These are phyloP conservation scores for Calonectria montana DNA, from an alignment of 2,329 filamentous ascomycete genomes.

Conservation along the genomic window DNA sequence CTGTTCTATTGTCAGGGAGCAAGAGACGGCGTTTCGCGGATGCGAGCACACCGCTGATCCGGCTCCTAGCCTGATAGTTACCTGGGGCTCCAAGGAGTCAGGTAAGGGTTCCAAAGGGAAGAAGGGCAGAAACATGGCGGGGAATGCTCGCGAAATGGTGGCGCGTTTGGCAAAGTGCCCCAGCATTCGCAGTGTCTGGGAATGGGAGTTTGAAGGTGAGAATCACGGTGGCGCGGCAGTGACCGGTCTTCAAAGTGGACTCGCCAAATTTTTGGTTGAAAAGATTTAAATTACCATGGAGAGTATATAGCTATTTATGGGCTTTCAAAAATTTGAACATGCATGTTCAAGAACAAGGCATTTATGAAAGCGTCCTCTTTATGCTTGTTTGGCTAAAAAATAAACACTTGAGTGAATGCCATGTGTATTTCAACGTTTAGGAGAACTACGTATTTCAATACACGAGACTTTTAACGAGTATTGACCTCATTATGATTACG, in stretches of 20 bases:
- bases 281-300: background rate
- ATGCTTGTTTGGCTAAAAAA: too few species aligned
- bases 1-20: constrained; percentile 49
- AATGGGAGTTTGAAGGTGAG: constrained; percentile 42
- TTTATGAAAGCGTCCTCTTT: background rate
- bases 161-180: constrained; percentile 31
- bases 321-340: background rate
- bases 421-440: too few species aligned
- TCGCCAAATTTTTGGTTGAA: constrained; percentile 34
- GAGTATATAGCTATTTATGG: background rate
- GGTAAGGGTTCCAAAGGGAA: constrained; percentile 31
- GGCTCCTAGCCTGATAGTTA: constrained; percentile 47
- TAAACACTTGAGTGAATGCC: too few species aligned
- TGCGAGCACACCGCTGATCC: constrained; percentile 7
- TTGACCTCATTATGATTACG: too few species aligned
- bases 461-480: too few species aligned
- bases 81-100: constrained; percentile 40
- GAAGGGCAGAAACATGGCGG: constrained; percentile 23
- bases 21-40: constrained; percentile 41
- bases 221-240: constrained; percentile 40
- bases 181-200: constrained; percentile 32
- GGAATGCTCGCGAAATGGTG: constrained; percentile 37
- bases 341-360: background rate
- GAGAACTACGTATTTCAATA: too few species aligned
- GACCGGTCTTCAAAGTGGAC: constrained; percentile 33